Percentiles rank a stretch among this genome's conserved stretches.
phyloP scores from a whole-genome alignment of 164 flowering plant species.

The Vitis cinerea region DNA sequence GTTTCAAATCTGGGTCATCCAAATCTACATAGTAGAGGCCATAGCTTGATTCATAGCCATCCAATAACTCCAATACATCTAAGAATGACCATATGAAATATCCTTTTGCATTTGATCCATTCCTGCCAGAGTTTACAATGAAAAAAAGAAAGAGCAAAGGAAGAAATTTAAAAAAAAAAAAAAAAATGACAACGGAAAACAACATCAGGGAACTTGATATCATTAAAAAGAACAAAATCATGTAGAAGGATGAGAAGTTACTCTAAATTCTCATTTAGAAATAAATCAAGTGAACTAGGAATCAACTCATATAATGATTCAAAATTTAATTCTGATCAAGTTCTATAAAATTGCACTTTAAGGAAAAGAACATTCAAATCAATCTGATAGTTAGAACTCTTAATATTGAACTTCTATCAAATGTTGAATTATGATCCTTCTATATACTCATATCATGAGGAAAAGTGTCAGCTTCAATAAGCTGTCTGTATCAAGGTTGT shows the following conservation, averaged over 20 bases:
- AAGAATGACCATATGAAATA: constrained; percentile 55
- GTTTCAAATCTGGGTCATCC: constrained; percentile 31
- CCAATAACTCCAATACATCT: constrained; percentile 44
- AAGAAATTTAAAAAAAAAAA: background rate
- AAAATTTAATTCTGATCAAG: background rate
- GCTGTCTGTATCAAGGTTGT: background rate
- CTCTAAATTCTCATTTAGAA: no score
- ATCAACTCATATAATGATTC: no score
- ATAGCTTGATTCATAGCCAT: constrained; percentile 29
- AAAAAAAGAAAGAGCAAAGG: no score
- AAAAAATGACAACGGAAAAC: background rate
- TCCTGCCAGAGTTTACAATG: constrained; percentile 17
- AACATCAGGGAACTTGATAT: background rate
- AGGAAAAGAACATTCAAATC: background rate
- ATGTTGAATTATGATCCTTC: no score
- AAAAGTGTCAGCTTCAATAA: no score
- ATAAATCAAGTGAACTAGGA: no score
- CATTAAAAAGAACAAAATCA: no score
- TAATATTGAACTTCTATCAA: no score
- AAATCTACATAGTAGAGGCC: constrained; percentile 40
- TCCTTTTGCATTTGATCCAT: constrained; percentile 48
- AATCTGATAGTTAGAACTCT: no score
- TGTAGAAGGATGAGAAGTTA: no score
- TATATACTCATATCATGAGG: no score
- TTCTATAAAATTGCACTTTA: background rate